phyloP scores from a whole-genome alignment of 345 rosid species.

The Durio zibethinus region DNA sequence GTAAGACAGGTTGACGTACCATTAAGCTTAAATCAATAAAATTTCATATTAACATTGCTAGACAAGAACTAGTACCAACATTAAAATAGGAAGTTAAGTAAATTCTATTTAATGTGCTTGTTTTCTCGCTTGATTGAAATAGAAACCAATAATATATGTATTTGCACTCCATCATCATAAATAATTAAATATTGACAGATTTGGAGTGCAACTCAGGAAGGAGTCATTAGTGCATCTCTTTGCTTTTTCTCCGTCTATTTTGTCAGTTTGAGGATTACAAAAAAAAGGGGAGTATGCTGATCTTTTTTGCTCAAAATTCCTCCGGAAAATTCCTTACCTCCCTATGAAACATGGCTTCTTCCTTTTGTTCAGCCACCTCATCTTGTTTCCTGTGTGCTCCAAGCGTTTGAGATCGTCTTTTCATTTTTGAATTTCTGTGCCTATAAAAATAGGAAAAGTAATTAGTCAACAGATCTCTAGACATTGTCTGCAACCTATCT shows the following conservation, averaged over 20 bases:
- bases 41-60: background rate
- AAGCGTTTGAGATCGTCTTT: constrained; percentile 33
- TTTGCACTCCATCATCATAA: background rate
- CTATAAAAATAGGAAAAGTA: constrained; percentile 21
- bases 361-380: constrained; percentile 17
- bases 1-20: background rate
- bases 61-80: background rate
- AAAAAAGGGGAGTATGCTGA: background rate
- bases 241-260: background rate
- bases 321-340: constrained; percentile 33
- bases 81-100: background rate
- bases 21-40: background rate
- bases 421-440: constrained; percentile 35
- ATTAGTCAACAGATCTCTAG: background rate
- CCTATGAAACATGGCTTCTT: constrained; percentile 16
- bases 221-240: background rate
- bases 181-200: background rate
- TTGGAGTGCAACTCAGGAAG: background rate
- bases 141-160: background rate
- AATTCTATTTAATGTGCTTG: background rate
- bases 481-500: background rate
- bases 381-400: constrained; percentile 34
- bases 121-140: background rate
- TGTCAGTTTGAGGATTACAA: background rate
- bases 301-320: background rate